Percentiles rank a stretch among this genome's conserved stretches.
These are phyloP conservation scores for Solanum peruvianum DNA, from an alignment of 257 asterid species.

Conservation along the genomic window DNA sequence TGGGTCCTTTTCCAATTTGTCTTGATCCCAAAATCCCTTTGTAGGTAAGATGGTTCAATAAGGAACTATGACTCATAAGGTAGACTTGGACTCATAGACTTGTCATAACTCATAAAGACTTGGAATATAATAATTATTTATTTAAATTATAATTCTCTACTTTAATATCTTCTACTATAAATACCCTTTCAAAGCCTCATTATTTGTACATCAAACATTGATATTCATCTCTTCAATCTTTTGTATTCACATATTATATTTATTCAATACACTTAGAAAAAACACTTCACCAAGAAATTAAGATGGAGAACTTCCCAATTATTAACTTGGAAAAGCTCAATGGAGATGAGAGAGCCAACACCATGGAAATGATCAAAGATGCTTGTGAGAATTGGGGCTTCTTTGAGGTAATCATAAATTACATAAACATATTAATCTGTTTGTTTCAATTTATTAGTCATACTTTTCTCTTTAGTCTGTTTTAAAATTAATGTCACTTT, in stretches of 20 bases:
- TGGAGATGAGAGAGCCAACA: constrained; percentile 1
- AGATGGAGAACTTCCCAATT: constrained; percentile 9
- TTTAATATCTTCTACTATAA: neutral
- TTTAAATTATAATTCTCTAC: neutral
- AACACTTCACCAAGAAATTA: neutral
- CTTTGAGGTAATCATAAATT: constrained; percentile 1
- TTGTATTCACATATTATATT: neutral
- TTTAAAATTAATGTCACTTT: neutral
- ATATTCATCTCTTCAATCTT: neutral
- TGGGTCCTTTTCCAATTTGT: neutral
- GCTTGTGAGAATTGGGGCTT: constrained; percentile 20
- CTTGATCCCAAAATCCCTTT: neutral
- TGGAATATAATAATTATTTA: neutral
- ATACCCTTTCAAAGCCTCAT: neutral
- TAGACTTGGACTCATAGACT: neutral
- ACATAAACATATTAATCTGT: neutral
- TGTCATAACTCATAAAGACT: neutral
- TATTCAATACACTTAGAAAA: neutral
- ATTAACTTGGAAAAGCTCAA: constrained; percentile 6
- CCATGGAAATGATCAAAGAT: constrained; percentile 5
- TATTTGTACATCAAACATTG: neutral
- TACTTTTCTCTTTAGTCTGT: neutral
- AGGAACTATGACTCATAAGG: neutral
- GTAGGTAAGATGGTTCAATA: neutral
- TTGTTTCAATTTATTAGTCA: neutral